Evolutionary conservation across 2,329 filamentous ascomycete genomes (phyloP), one percentile per base, ranked within the genome.

Genomic region (Falciphora oryzae): DNA sequence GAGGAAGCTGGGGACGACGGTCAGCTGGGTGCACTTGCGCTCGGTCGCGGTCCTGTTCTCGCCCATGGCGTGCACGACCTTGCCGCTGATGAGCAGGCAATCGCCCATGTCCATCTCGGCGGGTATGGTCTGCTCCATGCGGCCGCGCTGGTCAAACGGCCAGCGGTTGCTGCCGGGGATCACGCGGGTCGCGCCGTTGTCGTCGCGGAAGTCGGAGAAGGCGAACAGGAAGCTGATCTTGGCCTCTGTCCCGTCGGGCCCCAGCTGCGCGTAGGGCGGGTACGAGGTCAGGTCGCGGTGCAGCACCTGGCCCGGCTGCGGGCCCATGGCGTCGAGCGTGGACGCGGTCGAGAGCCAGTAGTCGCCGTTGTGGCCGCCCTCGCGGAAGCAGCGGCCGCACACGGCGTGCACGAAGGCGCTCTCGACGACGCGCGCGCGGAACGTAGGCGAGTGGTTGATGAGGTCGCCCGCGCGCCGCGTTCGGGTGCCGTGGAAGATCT

Each of bases 41-140:
- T 65, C 67, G 67, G 71, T 58, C 53, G 67, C 62, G 64, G 73
- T 74, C 44, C n/a, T 64, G 65, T 75, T 74, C 13, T 66, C 70
- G n/a, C 73, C 73, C 11, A 70, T 70, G 8, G 73, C 72, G 62
- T 75, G 73, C 25, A 74, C 70, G 6, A 74, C 70, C 69, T 75
- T 75, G 38, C 73, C 72, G 31, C 65, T 69, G 56, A 75, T 72
- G 64, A 74, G 71, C 53, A 69, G 69, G 13, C 70, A 70, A 63
- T 75, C 73, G 14, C 73, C 73, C 0, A 66, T 63, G 18, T 72
- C 65, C 71, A 74, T 74, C 65, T 73, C 73, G 13, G 70, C 71
- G 14, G 66, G 65, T 14, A 70, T 64, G 2, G 65, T 69, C 35
- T 69, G 63, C 11, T 69, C 71, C 5, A 63, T 68, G 2, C 60